Base-by-base conservation (phyloP, 1,139 yeast genomes). In the Eremothecium sinecaudum region DNA sequence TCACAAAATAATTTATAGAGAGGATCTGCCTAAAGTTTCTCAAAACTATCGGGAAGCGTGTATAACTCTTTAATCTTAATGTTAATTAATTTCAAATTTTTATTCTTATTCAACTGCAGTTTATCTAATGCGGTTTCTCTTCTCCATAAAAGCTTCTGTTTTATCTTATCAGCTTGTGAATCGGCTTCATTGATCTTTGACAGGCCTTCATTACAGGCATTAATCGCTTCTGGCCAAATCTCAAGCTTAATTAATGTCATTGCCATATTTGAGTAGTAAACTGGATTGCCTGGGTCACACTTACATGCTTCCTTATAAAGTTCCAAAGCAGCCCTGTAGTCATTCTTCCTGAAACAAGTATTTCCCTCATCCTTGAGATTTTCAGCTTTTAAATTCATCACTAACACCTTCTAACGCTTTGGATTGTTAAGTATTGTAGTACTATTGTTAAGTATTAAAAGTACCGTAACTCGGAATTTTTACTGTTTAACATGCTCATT, bases 251-350 rank as follows among this genome's bases (percentile, higher is more conserved):
- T 56, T 45, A 74, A 69, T 18, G 86, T 72, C 53, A 82, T 78
- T 2, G 96, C 92, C 35, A 87, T 63, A 56, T 87, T 87, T 10
- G 94, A 76, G 53, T 71, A 79, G 4, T 83, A 63, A 4, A 79
- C 69, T 0, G 94, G 69, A 47, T 78, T 75, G 4, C 50, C 37
- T 0, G 75, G 68, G 40, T 75, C 79, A 28, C 71, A 39, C 7
- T 61, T 63, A 25, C 82, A 66, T 4, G 94, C 93, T 42, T 72
- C 71, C 3, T 79, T 61, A 55, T 87, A 87, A 3, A 69, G 59
- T 24, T 64, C 59, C 6, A 75, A 71, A 1, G 96, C 94, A 29
- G 64, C 63, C 3, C 53, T 56, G 48, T 61, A 79, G 32, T 77
- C 63, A 14, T 72, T 67, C 1, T 56, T 47, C 34, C 69, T 62